These are phyloP conservation scores for Chaetomium strumarium DNA, from an alignment of 2,329 filamentous ascomycete species.

Conservation along the genomic window DNA sequence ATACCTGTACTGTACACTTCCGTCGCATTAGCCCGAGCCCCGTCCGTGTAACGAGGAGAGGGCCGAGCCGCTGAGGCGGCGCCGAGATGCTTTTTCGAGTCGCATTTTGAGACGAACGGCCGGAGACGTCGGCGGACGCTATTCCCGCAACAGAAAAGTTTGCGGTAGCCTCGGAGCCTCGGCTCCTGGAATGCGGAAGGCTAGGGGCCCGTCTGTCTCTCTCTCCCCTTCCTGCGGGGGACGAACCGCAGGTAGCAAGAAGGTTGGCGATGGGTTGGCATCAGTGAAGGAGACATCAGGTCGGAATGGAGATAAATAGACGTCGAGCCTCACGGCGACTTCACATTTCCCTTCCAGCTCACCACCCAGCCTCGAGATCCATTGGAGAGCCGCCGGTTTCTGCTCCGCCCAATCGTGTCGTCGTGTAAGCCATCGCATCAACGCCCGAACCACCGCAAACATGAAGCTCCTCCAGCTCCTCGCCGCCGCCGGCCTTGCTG, in stretches of 20 bases:
- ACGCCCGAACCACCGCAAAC: slow-evolving; percentile 18
- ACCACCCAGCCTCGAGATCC: neutral
- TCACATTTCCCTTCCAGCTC: neutral
- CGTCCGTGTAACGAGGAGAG: too few species aligned
- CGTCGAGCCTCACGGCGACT: neutral
- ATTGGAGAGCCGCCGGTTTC: neutral
- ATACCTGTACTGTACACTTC: too few species aligned
- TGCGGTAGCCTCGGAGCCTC: slow-evolving; percentile 11
- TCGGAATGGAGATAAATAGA: slow-evolving; percentile 5
- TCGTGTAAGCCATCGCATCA: neutral
- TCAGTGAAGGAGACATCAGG: neutral
- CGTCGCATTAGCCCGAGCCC: slow-evolving; percentile 9
- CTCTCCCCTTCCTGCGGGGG: neutral
- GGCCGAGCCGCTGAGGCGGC: too few species aligned
- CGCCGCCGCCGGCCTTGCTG: neutral
- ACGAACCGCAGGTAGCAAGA: neutral
- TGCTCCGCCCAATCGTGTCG: neutral
- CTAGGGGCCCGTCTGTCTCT: neutral
- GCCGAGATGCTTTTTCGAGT: too few species aligned
- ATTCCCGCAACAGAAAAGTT: slow-evolving; percentile 6
- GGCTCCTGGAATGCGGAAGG: slow-evolving; percentile 1
- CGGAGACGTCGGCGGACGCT: neutral
- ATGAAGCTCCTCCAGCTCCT: slow-evolving; percentile 3
- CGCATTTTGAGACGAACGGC: too few species aligned
- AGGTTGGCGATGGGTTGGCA: neutral